phyloP scores from a whole-genome alignment of 495 filamentous ascomycete genomes.

The Cercophora scortea region DNA sequence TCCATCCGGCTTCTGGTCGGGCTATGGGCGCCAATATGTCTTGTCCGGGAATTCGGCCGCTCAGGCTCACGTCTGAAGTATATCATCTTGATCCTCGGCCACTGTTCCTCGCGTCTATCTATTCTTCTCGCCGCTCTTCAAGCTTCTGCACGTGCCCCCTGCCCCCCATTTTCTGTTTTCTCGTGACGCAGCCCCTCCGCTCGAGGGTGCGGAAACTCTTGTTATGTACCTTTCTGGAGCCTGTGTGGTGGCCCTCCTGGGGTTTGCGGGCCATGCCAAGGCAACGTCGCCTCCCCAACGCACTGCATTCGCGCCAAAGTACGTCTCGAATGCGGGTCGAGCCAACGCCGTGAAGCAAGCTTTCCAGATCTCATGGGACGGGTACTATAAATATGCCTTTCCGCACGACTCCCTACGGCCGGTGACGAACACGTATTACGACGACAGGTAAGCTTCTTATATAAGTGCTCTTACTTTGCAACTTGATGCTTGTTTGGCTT shows the following conservation, averaged over 20 bases:
- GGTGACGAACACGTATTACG: slow-evolving; percentile 51
- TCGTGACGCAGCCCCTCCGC: too few relatives aligned
- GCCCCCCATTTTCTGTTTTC: too few relatives aligned
- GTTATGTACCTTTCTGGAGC: background rate
- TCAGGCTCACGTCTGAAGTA: too few relatives aligned
- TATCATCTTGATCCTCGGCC: too few relatives aligned
- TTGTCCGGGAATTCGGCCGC: too few relatives aligned
- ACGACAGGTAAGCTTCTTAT: slow-evolving; percentile 55
- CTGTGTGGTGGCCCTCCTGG: background rate
- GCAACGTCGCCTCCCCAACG: background rate
- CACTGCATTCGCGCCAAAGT: slow-evolving; percentile 3
- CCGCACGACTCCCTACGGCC: slow-evolving; percentile 72
- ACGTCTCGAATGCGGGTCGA: slow-evolving; percentile 27
- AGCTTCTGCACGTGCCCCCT: too few relatives aligned
- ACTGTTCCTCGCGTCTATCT: too few relatives aligned
- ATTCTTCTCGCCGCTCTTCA: too few relatives aligned
- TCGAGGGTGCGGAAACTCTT: background rate
- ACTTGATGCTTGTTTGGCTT: too few relatives aligned
- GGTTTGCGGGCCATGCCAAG: background rate
- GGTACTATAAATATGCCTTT: slow-evolving; percentile 73
- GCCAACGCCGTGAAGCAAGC: slow-evolving; percentile 64
- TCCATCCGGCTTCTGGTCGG: background rate
- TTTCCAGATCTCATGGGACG: slow-evolving; percentile 72
- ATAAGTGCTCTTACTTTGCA: background rate
- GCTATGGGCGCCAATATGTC: too few relatives aligned